Base-by-base conservation (phyloP, 108 stramenopile species). In the Cylindrotheca closterium region DNA sequence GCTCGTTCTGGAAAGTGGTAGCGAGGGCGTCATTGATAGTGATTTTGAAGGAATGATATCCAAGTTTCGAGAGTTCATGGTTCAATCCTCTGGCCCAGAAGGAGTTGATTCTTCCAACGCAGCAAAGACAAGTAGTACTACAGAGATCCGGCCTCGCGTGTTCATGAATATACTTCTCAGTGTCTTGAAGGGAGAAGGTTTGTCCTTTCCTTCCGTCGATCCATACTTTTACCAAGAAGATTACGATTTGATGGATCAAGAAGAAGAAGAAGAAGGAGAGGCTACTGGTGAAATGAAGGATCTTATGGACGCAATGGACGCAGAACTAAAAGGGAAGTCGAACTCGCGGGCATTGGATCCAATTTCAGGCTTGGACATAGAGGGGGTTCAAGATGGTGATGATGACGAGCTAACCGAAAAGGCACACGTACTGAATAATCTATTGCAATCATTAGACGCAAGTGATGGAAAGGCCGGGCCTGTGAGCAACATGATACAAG, bases 381-480 rank as follows among this genome's bases (percentile, higher is more conserved):
- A 23, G 25, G 32, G 17, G n/a, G 29, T 26, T 22, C 51, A 59
- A 8, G 48, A 31, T 31, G 55, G 51, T 18, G 65, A 60, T 4
- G 59, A 50, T 30, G 69, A 73, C 30, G 32, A 62, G 46, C 63
- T 31, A 12, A 62, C 68, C 23, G 55, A 65, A 30, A 54, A 68
- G 32, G 58, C 60, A n/a, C 65, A 76, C 28, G 54, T 84, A 23
- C 53, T 89, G 60, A 67, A 70, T 34, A 85, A 86, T 67, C 49
- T 89, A 45, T 57, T 89, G 53, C 52, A 81, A 29, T 86, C 84
- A 18, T 32, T 89, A 28, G 85, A 84, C 56, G 85, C 85, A 18
- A 67, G 81, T 32, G 73, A 68, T 33, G 82, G 69, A 42, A 63
- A 51, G 18, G 34, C 80, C 33, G 85, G 88, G 12, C 88, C 88